Evolutionary conservation across 805 yeast genomes (phyloP).

Genomic region (Candida hispaniensis): DNA sequence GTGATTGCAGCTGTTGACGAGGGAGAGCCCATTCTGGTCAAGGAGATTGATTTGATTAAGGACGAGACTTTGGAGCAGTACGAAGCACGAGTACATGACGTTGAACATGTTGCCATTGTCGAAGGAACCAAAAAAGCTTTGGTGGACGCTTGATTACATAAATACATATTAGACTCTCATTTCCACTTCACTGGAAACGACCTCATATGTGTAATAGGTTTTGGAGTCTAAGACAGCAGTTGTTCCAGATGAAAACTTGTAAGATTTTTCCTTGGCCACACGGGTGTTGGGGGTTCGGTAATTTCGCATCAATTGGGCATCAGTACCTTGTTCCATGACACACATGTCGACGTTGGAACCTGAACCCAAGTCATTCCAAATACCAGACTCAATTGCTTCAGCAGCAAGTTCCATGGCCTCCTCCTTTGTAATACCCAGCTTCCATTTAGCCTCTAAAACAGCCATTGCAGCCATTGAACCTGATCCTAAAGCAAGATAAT

Average conservation of each 20-base stretch:
- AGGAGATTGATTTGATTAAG: slow-evolving; percentile 57
- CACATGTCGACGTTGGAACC: slow-evolving; percentile 97
- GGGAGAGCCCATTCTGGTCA: slow-evolving; percentile 81
- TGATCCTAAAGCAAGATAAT: slow-evolving; percentile 84
- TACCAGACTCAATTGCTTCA: slow-evolving; percentile 93
- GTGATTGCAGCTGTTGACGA: slow-evolving; percentile 94
- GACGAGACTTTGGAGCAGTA: slow-evolving; percentile 72
- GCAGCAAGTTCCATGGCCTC: slow-evolving; percentile 88
- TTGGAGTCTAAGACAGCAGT: slow-evolving; percentile 71
- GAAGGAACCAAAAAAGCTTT: slow-evolving; percentile 72
- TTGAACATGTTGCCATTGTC: slow-evolving; percentile 87
- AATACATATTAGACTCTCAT: slow-evolving; percentile 1
- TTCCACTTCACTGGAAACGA: slow-evolving; percentile 42
- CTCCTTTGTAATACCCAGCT: slow-evolving; percentile 62
- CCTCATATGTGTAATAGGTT: slow-evolving; percentile 53
- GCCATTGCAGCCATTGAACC: slow-evolving; percentile 99
- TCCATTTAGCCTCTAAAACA: slow-evolving; percentile 83
- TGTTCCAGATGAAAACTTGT: slow-evolving; percentile 87
- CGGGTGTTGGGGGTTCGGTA: slow-evolving; percentile 86
- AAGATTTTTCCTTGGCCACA: slow-evolving; percentile 66
- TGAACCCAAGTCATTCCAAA: slow-evolving; percentile 97
- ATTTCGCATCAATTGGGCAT: slow-evolving; percentile 71
- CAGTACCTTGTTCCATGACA: slow-evolving; percentile 82
- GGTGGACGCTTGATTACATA: slow-evolving; percentile 23
- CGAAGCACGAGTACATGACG: slow-evolving; percentile 68